Evolutionary conservation across 208 protist genomes (phyloP).

Genomic region (Trypanosoma congolense): DNA sequence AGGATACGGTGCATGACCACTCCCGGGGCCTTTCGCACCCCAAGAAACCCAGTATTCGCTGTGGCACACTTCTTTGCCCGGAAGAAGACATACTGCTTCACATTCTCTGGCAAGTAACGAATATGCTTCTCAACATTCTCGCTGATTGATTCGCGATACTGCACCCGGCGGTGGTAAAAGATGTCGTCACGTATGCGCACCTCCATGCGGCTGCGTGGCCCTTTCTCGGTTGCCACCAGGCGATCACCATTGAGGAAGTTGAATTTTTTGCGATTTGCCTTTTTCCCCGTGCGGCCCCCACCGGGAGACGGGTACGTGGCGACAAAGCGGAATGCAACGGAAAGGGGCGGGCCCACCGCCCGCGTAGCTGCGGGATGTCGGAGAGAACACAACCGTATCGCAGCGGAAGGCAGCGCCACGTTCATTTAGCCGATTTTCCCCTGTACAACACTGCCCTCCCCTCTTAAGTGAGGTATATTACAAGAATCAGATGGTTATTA

Average conservation of each 20-base stretch:
- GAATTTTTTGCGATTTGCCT: conserved; percentile 44
- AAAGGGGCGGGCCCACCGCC: not conserved
- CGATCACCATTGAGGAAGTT: conserved; percentile 77
- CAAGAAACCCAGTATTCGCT: conserved; percentile 12
- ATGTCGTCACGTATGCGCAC: conserved; percentile 54
- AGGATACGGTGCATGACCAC: conserved; percentile 14
- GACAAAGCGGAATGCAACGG: conserved; percentile 15
- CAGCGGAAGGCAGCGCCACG: no score
- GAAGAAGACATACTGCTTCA: conserved; percentile 70
- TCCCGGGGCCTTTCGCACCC: conserved; percentile 20
- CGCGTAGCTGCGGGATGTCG: no score
- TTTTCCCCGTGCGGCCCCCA: not conserved
- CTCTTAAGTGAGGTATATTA: no score
- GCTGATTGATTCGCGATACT: conserved; percentile 41
- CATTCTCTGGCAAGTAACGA: conserved; percentile 48
- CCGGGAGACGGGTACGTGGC: conserved; percentile 45
- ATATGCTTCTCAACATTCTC: conserved; percentile 53
- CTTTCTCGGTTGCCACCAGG: conserved; percentile 27
- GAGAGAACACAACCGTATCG: not conserved
- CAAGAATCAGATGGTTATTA: no score
- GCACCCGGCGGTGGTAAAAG: conserved; percentile 18
- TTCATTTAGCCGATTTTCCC: no score
- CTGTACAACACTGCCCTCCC: no score
- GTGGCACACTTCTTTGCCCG: conserved; percentile 6
- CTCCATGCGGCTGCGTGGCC: conserved; percentile 5